These are phyloP conservation scores for Lentinus brumalis DNA, from an alignment of 768 basidiomycete genomes.

Conservation along the genomic window DNA sequence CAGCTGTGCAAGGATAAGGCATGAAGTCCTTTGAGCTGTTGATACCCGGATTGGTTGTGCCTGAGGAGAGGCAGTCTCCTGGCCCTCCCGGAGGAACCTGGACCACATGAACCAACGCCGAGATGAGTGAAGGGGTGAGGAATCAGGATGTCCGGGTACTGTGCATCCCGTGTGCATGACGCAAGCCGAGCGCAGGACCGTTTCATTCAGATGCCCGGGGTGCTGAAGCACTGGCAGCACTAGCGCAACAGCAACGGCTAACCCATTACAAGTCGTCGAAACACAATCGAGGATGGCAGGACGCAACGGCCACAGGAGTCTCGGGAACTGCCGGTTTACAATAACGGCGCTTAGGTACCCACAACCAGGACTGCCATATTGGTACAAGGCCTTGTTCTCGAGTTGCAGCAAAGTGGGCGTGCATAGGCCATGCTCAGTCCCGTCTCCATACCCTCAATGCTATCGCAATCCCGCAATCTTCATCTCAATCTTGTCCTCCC, in stretches of 20 bases:
- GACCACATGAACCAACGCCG: not conserved
- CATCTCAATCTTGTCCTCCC: not conserved
- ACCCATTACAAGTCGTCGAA: too few relatives aligned
- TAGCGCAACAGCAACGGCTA: too few relatives aligned
- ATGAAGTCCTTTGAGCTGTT: not conserved
- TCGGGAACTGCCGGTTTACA: not conserved
- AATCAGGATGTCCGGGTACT: not conserved
- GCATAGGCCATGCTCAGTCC: not conserved
- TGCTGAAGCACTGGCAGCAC: too few relatives aligned
- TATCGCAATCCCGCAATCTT: not conserved
- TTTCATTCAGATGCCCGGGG: too few relatives aligned
- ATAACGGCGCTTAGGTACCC: slow-evolving; percentile 6
- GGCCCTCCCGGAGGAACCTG: not conserved
- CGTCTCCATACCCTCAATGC: not conserved
- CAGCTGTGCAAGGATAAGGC: not conserved
- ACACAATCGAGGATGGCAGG: too few relatives aligned
- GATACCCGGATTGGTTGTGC: not conserved
- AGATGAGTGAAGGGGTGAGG: not conserved
- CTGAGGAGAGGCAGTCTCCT: not conserved
- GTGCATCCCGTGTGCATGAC: too few relatives aligned
- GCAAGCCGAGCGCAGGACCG: too few relatives aligned
- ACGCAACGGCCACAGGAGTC: too few relatives aligned
- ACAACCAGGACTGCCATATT: slow-evolving; percentile 2
- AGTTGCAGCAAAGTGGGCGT: not conserved
- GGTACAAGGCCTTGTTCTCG: slow-evolving; percentile 14